A percentile compares a stretch with the other conserved stretches of the same genome.
These are phyloP conservation scores for Lactarius sanguifluus DNA, from an alignment of 768 basidiomycete genomes.

Conservation along the genomic window DNA sequence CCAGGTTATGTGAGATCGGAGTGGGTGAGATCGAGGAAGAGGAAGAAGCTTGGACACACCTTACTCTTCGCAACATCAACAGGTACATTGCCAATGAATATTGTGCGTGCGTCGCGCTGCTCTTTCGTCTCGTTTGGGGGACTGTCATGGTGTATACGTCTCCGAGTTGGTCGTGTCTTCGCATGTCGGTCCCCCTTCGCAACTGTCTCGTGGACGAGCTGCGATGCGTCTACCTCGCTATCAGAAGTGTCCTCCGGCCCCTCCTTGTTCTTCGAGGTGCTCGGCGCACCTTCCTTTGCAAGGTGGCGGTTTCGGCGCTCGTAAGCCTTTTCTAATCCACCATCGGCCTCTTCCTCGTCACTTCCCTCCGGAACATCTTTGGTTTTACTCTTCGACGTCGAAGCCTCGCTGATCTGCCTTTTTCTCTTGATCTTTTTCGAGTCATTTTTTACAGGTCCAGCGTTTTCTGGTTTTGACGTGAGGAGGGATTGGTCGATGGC, in stretches of 20 bases:
- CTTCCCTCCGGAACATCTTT: conserved; percentile 19
- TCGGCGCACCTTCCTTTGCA: conserved; percentile 22
- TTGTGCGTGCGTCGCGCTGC: conserved; percentile 74
- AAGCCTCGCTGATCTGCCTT: conserved; percentile 31
- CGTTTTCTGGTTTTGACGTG: neutral
- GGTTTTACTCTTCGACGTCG: conserved; percentile 18
- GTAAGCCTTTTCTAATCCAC: conserved; percentile 40
- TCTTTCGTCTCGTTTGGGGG: conserved; percentile 72
- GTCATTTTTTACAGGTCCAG: conserved; percentile 21
- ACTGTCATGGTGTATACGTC: conserved; percentile 44
- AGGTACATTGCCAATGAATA: conserved; percentile 90
- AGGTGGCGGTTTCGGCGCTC: conserved; percentile 21
- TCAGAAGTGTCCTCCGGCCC: conserved; percentile 36
- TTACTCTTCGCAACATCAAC: conserved; percentile 73
- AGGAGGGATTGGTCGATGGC: conserved; percentile 24
- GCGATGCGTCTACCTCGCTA: conserved; percentile 38
- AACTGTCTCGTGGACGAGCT: conserved; percentile 66
- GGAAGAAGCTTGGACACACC: conserved; percentile 46
- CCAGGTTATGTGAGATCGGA: neutral
- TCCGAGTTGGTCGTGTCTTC: conserved; percentile 27
- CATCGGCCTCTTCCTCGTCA: conserved; percentile 36
- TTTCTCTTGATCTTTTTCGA: conserved; percentile 32
- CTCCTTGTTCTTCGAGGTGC: conserved; percentile 27
- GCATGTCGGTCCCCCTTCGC: conserved; percentile 37
- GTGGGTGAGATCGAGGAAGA: conserved; percentile 7